These are phyloP conservation scores for Goffeauzyma gilvescens DNA, from an alignment of 768 basidiomycete species.

Conservation along the genomic window DNA sequence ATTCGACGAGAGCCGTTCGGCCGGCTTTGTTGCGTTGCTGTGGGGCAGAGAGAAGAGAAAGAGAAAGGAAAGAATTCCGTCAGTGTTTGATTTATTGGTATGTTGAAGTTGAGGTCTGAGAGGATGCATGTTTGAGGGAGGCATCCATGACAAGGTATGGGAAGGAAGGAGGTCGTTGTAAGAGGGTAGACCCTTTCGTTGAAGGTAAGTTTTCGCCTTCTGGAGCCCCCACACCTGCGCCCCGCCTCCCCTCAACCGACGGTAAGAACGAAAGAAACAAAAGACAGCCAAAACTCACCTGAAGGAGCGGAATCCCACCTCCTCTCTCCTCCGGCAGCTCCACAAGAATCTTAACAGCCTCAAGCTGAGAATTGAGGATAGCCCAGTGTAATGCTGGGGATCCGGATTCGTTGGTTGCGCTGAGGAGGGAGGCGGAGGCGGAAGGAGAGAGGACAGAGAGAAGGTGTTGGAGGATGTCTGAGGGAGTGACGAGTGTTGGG, in stretches of 20 bases:
- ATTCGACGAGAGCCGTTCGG: conserved; percentile 28
- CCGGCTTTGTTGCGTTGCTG: conserved; percentile 24
- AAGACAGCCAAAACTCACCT: conserved; percentile 17
- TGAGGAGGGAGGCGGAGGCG: conserved; percentile 42
- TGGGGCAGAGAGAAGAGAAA: not conserved
- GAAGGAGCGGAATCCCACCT: conserved; percentile 24
- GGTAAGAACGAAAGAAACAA: too few species aligned
- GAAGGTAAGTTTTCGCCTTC: too few species aligned
- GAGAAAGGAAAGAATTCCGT: not conserved
- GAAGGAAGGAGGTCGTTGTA: conserved; percentile 33
- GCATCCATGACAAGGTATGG: conserved; percentile 43
- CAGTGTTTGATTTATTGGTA: not conserved
- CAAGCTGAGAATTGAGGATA: conserved; percentile 59
- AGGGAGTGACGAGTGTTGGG: conserved; percentile 32
- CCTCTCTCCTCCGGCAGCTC: conserved; percentile 28
- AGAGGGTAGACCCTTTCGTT: too few species aligned
- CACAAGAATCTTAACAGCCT: conserved; percentile 22
- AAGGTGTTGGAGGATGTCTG: conserved; percentile 60
- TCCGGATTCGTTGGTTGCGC: conserved; percentile 46
- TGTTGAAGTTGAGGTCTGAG: conserved; percentile 27
- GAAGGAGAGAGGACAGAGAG: conserved; percentile 41
- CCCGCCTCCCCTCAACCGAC: too few species aligned
- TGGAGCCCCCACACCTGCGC: too few species aligned
- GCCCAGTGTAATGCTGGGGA: conserved; percentile 90
- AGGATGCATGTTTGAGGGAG: conserved; percentile 3